A percentile compares a stretch with the other conserved stretches of the same genome.
phyloP scores from a whole-genome alignment of 2,329 filamentous ascomycete genomes.

The Cadophora sp. region DNA sequence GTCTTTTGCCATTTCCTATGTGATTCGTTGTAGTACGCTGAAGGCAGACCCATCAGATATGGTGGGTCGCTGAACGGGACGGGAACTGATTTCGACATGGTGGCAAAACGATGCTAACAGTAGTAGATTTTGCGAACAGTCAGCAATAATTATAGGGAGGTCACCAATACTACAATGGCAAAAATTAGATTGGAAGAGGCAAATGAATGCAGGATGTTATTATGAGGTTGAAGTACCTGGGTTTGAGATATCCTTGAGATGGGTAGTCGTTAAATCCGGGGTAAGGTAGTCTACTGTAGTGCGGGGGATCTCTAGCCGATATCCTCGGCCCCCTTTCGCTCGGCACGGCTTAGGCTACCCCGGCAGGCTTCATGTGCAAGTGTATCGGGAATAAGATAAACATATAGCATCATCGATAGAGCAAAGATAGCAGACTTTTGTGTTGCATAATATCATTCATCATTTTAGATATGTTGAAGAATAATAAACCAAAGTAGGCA shows the following conservation, averaged over 20 bases:
- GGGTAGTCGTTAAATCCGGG: background rate
- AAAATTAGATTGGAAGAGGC: background rate
- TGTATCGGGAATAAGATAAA: background rate
- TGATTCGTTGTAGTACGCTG: slow-evolving; percentile 72
- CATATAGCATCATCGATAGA: background rate
- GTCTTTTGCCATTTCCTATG: slow-evolving; percentile 72
- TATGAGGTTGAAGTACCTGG: slow-evolving; percentile 1
- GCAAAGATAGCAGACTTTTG: no score
- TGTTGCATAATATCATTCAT: no score
- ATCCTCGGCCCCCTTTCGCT: slow-evolving; percentile 9
- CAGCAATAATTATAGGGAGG: background rate
- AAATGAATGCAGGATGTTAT: background rate
- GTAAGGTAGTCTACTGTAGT: background rate
- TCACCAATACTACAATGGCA: background rate
- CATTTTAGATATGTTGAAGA: no score
- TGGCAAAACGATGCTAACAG: background rate
- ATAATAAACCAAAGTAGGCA: no score
- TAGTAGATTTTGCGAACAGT: no score
- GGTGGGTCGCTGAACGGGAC: slow-evolving; percentile 22
- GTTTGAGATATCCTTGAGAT: background rate
- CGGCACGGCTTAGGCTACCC: background rate
- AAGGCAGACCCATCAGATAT: slow-evolving; percentile 70
- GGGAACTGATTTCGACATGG: slow-evolving; percentile 19
- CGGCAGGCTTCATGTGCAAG: background rate
- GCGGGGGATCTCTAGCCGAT: slow-evolving; percentile 13